These are phyloP conservation scores for Prunus davidiana DNA, from an alignment of 306 rosid species.

Conservation along the genomic window DNA sequence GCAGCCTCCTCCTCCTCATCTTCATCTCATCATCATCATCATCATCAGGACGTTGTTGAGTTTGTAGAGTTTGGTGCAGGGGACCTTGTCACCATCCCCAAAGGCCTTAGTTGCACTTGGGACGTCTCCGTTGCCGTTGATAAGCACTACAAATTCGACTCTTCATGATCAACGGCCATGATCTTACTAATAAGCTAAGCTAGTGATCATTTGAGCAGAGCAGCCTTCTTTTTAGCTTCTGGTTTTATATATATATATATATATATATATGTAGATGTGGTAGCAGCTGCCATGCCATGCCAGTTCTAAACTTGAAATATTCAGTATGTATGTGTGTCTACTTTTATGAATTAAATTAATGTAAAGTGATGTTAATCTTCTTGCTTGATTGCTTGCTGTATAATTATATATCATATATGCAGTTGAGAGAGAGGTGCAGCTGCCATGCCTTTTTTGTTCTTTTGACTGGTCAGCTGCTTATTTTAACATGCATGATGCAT, in stretches of 20 bases:
- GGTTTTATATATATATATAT: neutral
- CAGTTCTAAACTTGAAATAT: neutral
- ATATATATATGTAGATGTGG: too few species aligned
- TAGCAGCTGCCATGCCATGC: too few species aligned
- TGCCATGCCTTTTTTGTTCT: neutral
- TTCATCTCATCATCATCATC: slow-evolving; percentile 27
- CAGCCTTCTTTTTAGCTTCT: neutral
- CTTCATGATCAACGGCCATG: slow-evolving; percentile 22
- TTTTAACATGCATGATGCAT: neutral
- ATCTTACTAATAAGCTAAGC: neutral
- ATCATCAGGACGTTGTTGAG: slow-evolving; percentile 10
- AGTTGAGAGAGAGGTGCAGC: neutral
- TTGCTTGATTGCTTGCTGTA: too few species aligned
- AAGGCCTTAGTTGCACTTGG: slow-evolving; percentile 89
- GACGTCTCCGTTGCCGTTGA: slow-evolving; percentile 81
- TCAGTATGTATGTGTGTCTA: neutral
- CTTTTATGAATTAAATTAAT: neutral
- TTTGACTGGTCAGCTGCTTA: slow-evolving; percentile 13
- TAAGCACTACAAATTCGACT: slow-evolving; percentile 77
- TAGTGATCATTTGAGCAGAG: neutral
- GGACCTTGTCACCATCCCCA: slow-evolving; percentile 80
- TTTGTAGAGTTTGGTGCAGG: slow-evolving; percentile 72
- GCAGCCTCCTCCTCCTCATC: too few species aligned
- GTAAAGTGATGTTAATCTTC: neutral
- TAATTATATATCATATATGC: neutral